phyloP scores from a whole-genome alignment of 257 asterid genomes.

The Euphrasia confusa region DNA sequence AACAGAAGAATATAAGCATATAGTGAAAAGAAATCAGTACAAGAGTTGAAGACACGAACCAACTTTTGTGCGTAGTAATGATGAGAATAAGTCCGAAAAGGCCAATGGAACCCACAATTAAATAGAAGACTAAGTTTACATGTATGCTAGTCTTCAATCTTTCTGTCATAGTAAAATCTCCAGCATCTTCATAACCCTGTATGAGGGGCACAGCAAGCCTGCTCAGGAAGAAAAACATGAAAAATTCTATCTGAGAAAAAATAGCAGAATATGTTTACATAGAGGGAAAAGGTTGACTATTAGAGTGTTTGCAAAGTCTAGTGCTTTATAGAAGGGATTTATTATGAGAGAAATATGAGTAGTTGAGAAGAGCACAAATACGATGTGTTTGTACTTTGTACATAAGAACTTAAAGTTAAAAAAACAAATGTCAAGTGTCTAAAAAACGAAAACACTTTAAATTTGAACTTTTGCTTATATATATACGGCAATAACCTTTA shows the following conservation, averaged over 20 bases:
- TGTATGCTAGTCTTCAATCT: constrained; percentile 93
- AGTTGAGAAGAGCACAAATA: too few species aligned
- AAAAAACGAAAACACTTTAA: too few species aligned
- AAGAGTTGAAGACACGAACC: constrained; percentile 54
- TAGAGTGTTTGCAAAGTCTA: constrained; percentile 4
- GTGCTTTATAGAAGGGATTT: too few species aligned
- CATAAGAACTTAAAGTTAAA: too few species aligned
- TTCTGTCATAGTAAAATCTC: constrained; percentile 84
- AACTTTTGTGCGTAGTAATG: constrained; percentile 57
- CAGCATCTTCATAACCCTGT: constrained; percentile 99
- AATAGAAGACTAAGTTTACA: constrained; percentile 87
- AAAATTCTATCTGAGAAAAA: constrained; percentile 15
- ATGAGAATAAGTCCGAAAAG: constrained; percentile 91
- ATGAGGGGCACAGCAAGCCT: constrained; percentile 98
- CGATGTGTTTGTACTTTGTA: too few species aligned
- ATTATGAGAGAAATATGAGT: too few species aligned
- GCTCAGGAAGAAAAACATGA: constrained; percentile 32
- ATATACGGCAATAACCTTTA: too few species aligned
- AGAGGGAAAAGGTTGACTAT: constrained; percentile 6
- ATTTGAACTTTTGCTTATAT: too few species aligned
- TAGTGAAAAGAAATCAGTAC: constrained; percentile 14
- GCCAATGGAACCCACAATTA: constrained; percentile 84
- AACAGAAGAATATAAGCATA: constrained; percentile 14
- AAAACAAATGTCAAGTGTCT: too few species aligned
- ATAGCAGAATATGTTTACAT: constrained; percentile 8